A percentile compares a stretch with the other conserved stretches of the same genome.
phyloP scores from a whole-genome alignment of 371 early-diverging fungal genomes.

The Apophysomyces ossiformis region DNA sequence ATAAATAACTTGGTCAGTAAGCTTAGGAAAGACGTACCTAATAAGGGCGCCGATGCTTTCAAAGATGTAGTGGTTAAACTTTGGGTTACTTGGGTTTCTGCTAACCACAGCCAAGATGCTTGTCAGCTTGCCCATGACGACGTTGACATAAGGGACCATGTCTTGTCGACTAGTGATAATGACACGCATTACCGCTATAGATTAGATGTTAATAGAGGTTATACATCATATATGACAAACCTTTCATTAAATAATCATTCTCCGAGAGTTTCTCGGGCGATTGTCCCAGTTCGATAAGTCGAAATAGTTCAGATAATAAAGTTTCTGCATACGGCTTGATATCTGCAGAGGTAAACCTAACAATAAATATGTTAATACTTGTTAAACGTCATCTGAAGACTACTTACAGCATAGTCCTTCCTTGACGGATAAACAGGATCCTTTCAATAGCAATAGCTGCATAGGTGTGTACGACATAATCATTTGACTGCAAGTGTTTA shows the following conservation, averaged over 20 bases:
- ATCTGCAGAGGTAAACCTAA: conserved; percentile 73
- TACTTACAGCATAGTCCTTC: conserved; percentile 65
- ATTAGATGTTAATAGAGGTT: not conserved
- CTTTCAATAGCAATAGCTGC: conserved; percentile 92
- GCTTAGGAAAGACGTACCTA: conserved; percentile 41
- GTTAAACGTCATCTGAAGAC: not conserved
- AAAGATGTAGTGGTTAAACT: conserved; percentile 96
- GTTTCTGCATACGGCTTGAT: conserved; percentile 70
- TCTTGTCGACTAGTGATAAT: conserved; percentile 76
- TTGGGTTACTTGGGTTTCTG: conserved; percentile 95
- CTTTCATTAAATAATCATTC: conserved; percentile 92
- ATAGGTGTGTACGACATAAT: conserved; percentile 91
- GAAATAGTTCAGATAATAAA: conserved; percentile 78
- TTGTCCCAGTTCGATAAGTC: conserved; percentile 66
- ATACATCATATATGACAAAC: conserved; percentile 26
- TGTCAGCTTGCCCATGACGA: conserved; percentile 75
- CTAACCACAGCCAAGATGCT: conserved; percentile 82
- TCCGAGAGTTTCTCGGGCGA: conserved; percentile 91
- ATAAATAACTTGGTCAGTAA: not conserved
- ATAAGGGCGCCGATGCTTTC: conserved; percentile 91
- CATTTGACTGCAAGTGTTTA: conserved; percentile 78
- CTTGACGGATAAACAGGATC: conserved; percentile 81
- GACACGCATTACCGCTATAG: conserved; percentile 78
- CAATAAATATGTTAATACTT: not conserved
- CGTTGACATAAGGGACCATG: conserved; percentile 71